Percentiles rank a stretch among this genome's conserved stretches.
These are phyloP conservation scores for Wickerhamomyces kurtzmanii DNA, from an alignment of 805 yeast genomes.

Conservation along the genomic window DNA sequence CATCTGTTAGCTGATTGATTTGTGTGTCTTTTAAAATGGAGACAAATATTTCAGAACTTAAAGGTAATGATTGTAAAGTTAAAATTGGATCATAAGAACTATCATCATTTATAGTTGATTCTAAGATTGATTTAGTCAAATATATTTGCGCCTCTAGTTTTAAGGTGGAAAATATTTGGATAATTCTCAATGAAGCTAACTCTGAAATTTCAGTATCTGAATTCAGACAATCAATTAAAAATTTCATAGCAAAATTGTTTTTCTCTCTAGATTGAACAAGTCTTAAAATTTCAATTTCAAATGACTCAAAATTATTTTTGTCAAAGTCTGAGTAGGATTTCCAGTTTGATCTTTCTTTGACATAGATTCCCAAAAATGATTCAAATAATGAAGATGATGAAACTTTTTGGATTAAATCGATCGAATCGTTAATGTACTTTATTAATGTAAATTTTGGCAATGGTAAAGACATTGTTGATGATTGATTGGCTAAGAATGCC, in stretches of 20 bases:
- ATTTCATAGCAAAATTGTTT: constrained; percentile 43
- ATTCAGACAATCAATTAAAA: constrained; percentile 45
- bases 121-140: constrained; percentile 51
- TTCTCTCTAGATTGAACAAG: constrained; percentile 56
- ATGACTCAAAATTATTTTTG: constrained; percentile 37
- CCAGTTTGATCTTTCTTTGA: constrained; percentile 36
- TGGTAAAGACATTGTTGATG: constrained; percentile 39
- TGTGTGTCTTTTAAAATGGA: constrained; percentile 50
- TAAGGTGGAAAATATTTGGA: constrained; percentile 45
- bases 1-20: constrained; percentile 33
- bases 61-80: constrained; percentile 40
- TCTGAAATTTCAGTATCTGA: constrained; percentile 34
- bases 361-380: constrained; percentile 33
- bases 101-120: constrained; percentile 33
- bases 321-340: constrained; percentile 30
- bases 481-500: constrained; percentile 65
- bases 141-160: constrained; percentile 47
- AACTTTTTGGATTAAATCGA: constrained; percentile 26
- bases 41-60: constrained; percentile 49
- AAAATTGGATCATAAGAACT: constrained; percentile 43
- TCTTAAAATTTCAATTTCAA: constrained; percentile 51
- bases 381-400: constrained; percentile 38
- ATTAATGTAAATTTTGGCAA: constrained; percentile 45
- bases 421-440: constrained; percentile 29
- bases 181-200: constrained; percentile 39